A percentile compares a stretch with the other conserved stretches of the same genome.
These are phyloP conservation scores for Talaromyces trachyspermus DNA, from an alignment of 495 filamentous ascomycete genomes.

Conservation along the genomic window DNA sequence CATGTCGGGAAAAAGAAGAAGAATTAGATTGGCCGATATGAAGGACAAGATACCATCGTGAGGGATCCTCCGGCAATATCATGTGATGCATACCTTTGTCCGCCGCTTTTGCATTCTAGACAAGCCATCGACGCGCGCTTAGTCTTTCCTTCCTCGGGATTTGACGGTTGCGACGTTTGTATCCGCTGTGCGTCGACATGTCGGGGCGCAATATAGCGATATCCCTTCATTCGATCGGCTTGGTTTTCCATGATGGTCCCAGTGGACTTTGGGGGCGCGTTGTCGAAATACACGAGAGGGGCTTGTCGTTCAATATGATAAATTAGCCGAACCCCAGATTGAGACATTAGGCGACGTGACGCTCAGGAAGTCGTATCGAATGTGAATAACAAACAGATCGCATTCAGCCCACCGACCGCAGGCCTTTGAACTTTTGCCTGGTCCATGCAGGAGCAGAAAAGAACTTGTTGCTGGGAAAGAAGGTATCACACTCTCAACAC, in stretches of 20 bases:
- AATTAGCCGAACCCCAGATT: too few species aligned
- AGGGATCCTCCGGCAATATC: too few species aligned
- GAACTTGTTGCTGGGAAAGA: too few species aligned
- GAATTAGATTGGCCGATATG: too few species aligned
- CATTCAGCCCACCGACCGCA: neutral
- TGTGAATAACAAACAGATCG: neutral
- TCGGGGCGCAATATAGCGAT: conserved; percentile 5
- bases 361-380: neutral
- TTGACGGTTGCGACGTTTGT: neutral
- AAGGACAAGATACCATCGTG: too few species aligned
- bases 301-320: too few species aligned
- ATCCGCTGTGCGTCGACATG: neutral
- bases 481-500: neutral
- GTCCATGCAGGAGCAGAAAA: neutral
- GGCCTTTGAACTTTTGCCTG: neutral
- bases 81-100: conserved; percentile 33
- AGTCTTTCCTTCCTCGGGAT: conserved; percentile 26
- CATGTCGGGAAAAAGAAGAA: conserved; percentile 1
- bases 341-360: too few species aligned
- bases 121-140: conserved; percentile 37
- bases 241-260: conserved; percentile 1
- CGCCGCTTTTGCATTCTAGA: conserved; percentile 34
- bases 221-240: neutral
- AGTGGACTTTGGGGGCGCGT: too few species aligned
- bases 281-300: too few species aligned